Evolutionary conservation across 1,139 yeast species (phyloP), one percentile per base, ranked within the genome.

Genomic region (Nadsonia commutata): DNA sequence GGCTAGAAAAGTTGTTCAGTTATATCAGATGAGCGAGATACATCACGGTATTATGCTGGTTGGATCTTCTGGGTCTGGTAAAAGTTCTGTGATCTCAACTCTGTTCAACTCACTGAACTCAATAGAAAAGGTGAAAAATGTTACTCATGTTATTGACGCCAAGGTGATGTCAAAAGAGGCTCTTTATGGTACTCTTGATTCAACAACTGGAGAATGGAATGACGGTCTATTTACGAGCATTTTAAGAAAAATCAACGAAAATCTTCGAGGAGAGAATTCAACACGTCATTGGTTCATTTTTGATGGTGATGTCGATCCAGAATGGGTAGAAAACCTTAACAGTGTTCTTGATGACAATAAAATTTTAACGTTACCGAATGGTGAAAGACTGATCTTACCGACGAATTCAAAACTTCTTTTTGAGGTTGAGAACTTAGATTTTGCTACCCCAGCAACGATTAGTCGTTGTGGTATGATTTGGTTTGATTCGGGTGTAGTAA

Each of bases 241-340:
- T 4, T 56, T 90, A 39, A 66, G 98, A 51, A 70, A 66, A 43
- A 70, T 80, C 1, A 66, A 65, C 8, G 74, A 72, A 6, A 79
- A 78, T 51, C 54, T 73, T 9, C 63, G 81, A 39, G 85, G 84
- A 1, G 85, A 79, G 51, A 58, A 61, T 19, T 54, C 62, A 2
- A 31, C 33, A 1, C 62, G 71, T 1, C 71, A 77, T 18, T 86
- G 95, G 94, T 72, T 90, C 48, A 71, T 88, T 0, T 83, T 90
- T 57, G 96, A 88, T 61, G 94, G 97, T 39, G 96, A 85, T 52
- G 75, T 90, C 38, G 97, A 90, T 56, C 97, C 98, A 0, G 78
- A 75, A 43, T 90, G 96, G 94, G 86, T 86, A 1, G 98, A 90
- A 54, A 82, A 82, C 48, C 65, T 90, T 51, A 90, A 90, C 60